Base-by-base conservation (phyloP, 371 early-diverging fungal genomes). In the Rhizopus delemar region DNA sequence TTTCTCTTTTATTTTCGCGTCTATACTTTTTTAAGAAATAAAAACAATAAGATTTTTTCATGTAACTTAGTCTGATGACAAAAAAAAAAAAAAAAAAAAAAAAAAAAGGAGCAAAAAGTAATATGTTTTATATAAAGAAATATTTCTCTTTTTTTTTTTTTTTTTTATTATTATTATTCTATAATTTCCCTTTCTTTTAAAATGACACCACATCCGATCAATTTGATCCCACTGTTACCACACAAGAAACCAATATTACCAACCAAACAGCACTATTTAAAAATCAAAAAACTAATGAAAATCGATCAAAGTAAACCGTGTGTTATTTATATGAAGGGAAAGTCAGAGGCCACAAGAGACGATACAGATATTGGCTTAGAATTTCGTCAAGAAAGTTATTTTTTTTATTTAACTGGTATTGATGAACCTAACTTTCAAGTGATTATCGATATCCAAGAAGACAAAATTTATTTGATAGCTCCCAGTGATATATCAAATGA, bases 321-420 rank as follows among this genome's bases (percentile, higher is more conserved):
- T 7, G 46, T 64, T 39, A 64, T 73, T 46, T 73, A 73, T 49
- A 43, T 69, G 50, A 58, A 59, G 49, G 81, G 81, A 11, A 65
- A 66, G 22, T 49, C 53, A 31, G 60, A 58, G 38, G 45, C 51
- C 38, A 66, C 66, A 53, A 58, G 81, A 39, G 79, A 81, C 52
- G 70, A 74, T 51, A 81, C 81, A 15, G 81, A 81, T 34, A 60
- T 70, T 7, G 79, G 78, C 29, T 55, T 81, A 34, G 70, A 77
- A 38, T 81, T 81, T 48, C 68, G 80, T 9, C 84, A 83, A 51
- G 84, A 83, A 54, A 75, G 77, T 53, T 74, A 83, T 59, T 83
- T 83, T 41, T 70, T 73, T 46, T 83, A 83, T 59, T 56, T 81
- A 32, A 78, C 83, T 22, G 83, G 83, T 50, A 75, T 83, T 15